Percentiles rank a stretch among this genome's conserved stretches.
These are phyloP conservation scores for Termitomyces sp. DNA, from an alignment of 768 basidiomycete genomes.

Conservation along the genomic window DNA sequence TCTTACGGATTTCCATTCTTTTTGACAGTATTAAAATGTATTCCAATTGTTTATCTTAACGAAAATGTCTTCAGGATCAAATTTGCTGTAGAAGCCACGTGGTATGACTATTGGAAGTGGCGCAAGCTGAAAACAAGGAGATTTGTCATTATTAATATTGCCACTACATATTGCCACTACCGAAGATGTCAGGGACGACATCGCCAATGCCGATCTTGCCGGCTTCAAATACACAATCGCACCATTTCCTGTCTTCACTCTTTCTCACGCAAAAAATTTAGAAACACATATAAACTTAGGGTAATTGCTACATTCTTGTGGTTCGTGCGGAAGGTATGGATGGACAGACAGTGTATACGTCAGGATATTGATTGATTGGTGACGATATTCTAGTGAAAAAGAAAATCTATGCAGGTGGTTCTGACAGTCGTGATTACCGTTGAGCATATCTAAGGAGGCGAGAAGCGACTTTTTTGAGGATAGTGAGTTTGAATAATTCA, in stretches of 20 bases:
- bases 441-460: slow-evolving; percentile 69
- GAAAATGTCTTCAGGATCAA: background rate
- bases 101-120: background rate
- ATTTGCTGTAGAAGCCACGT: too few relatives aligned
- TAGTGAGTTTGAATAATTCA: slow-evolving; percentile 2
- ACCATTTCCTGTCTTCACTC: too few relatives aligned
- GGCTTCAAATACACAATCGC: background rate
- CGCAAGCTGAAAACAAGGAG: too few relatives aligned
- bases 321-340: background rate
- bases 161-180: too few relatives aligned
- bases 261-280: background rate
- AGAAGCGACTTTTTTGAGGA: slow-evolving; percentile 46
- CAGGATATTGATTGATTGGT: background rate
- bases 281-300: background rate
- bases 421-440: slow-evolving; percentile 31
- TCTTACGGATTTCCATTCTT: too few relatives aligned
- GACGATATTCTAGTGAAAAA: background rate
- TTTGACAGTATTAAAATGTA: too few relatives aligned
- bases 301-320: background rate
- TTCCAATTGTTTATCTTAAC: background rate
- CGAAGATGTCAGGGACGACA: too few relatives aligned
- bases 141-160: too few relatives aligned
- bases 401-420: background rate
- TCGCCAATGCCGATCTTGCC: too few relatives aligned
- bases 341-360: background rate